Conservation (phyloP, 106 monocot species). For the Platanthera zijinensis region DNA sequence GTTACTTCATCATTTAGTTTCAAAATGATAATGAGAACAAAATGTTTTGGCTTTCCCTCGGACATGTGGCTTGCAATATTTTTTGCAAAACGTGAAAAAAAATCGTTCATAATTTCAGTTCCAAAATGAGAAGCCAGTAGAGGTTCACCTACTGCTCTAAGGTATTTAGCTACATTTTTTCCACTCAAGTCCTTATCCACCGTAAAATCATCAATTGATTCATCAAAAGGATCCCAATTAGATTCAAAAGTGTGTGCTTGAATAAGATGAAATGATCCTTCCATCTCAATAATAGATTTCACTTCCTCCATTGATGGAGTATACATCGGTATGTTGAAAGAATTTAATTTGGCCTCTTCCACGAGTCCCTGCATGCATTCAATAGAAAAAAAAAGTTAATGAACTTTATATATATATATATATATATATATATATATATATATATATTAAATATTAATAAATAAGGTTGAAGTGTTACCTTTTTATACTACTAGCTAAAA, state of each 20-base stretch:
- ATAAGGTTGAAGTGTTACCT: no score
- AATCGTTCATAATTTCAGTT: conserved; percentile 19
- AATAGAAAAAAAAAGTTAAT: neutral
- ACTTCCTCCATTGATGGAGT: neutral
- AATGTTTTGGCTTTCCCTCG: conserved; percentile 15
- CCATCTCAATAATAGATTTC: neutral
- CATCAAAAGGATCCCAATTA: conserved; percentile 29
- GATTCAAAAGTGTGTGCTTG: conserved; percentile 11
- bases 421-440: no score
- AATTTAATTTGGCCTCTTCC: neutral
- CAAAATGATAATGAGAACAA: conserved; percentile 11
- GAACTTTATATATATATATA: no score
- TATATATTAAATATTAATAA: no score
- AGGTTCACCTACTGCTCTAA: conserved; percentile 32
- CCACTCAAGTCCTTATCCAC: conserved; percentile 20
- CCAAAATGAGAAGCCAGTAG: conserved; percentile 36
- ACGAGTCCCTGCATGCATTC: neutral
- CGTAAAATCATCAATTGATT: conserved; percentile 4
- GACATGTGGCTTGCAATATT: conserved; percentile 14
- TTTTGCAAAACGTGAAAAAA: conserved; percentile 25
- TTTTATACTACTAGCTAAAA: no score
- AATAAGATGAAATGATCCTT: neutral
- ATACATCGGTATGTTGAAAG: neutral
- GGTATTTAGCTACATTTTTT: conserved; percentile 16
- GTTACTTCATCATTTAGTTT: neutral